Base-by-base conservation (phyloP, 139 green algal species). In the Desmodesmus armatus region DNA sequence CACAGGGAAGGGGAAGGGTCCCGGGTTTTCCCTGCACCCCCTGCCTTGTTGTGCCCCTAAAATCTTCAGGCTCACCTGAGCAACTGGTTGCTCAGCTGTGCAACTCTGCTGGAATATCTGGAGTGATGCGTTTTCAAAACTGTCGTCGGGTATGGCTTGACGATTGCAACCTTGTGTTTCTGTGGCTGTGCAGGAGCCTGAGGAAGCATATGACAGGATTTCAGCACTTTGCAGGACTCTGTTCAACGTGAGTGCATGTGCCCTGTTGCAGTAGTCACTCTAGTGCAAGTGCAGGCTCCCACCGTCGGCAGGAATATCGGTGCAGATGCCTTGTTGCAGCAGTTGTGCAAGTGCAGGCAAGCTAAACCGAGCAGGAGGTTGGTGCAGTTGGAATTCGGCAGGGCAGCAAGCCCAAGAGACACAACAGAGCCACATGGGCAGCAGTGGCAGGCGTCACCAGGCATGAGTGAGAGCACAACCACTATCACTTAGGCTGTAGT, bases 181-280 rank as follows among this genome's bases (percentile, higher is more conserved):
- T 25, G 17, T 55, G 44, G 7, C n/a, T 31, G 17, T 80, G 69
- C 80, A 86, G 80, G 82, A 87, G 33, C 82, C 82, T n/a, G 82
- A 87, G 72, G 82, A 82, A 29, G 82, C 82, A 2, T 87, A 87
- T 69, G 82, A 87, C 55, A 23, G 82, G 25, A 87, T 87, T 41
- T 77, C 82, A 27, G 47, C 82, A 41, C 71, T 87, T 3, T 87
- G 82, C 82, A 76, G 69, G 33, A 73, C 15, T 11, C 31, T 87
- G 7, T 87, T 87, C 82, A 80, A 86, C 69, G 80, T 41, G 35
- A 73, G 79, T 62, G n/a, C n/a, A n/a, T n/a, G n/a, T n/a, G n/a
- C n/a, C n/a, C n/a, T n/a, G n/a, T n/a, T n/a, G n/a, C n/a, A n/a
- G n/a, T 7, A 33, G 51, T 17, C 51, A 27, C 15, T 13, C 51